A percentile compares a stretch with the other conserved stretches of the same genome.
These are phyloP conservation scores for Funneliformis mosseae DNA, from an alignment of 192 early-diverging fungal species.

Conservation along the genomic window DNA sequence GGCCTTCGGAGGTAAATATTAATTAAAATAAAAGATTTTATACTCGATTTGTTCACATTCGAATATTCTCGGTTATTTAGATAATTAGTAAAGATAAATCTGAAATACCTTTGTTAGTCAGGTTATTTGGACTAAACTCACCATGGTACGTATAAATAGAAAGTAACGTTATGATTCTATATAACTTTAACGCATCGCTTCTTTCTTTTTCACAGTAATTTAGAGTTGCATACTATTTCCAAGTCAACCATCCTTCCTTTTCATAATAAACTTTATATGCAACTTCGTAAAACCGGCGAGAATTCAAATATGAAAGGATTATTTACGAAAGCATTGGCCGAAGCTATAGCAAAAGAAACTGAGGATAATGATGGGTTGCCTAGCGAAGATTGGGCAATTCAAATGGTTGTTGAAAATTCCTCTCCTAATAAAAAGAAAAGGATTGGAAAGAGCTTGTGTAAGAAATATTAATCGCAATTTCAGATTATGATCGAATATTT, in stretches of 20 bases:
- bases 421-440: background rate
- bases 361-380: slow-evolving; percentile 25
- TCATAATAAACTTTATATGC: background rate
- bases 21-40: background rate
- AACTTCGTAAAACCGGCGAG: background rate
- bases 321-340: background rate
- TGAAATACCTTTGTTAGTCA: background rate
- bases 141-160: background rate
- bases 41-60: background rate
- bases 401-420: background rate
- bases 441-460: background rate
- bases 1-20: slow-evolving; percentile 18
- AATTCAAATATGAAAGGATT: background rate
- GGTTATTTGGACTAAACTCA: background rate
- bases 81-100: slow-evolving; percentile 21
- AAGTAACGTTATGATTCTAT: background rate
- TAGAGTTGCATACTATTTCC: background rate
- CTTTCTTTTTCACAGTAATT: background rate
- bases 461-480: background rate
- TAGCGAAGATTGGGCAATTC: slow-evolving; percentile 8
- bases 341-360: slow-evolving; percentile 2
- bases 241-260: background rate
- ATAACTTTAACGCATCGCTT: background rate
- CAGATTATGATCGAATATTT: too few relatives aligned
- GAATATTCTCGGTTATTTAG: background rate